Evolutionary conservation across 1,284 basidiomycete genomes (phyloP), one percentile per base, ranked within the genome.

Genomic region (Takashimella koratensis): DNA sequence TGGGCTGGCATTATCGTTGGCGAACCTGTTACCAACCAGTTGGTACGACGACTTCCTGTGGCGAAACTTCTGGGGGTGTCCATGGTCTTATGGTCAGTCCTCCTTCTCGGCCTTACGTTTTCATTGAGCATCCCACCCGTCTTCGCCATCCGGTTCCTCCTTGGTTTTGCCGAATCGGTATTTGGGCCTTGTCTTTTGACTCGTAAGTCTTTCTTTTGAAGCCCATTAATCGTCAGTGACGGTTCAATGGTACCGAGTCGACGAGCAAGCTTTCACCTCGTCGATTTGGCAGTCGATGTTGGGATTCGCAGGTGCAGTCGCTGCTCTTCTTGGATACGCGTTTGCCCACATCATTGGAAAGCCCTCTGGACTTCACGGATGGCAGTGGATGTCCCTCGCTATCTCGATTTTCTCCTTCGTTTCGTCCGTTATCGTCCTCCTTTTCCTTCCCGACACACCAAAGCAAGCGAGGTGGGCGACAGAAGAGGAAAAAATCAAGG

Each of bases 391-490:
- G 45, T 27, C 45, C 12, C 24, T 47, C 27, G 24, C 45, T 13
- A 36, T 47, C 8, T 23, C 45, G 11, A 12, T 47, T 5, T 27
- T 47, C 45, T 47, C 45, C 6, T 30, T 47, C 19, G 16, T 20
- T 11, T 22, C 30, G 11, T 30, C 40, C 58, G 56, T 55, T 36
- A 19, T 64, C 47, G 59, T 65, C 4, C 51, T 57, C 23, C 20
- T 66, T 23, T 51, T 65, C 43, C 52, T 72, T 3, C 70, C 68
- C 41, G 68, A 68, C 53, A 41, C 52, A 10, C 64, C 64, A 0
- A 50, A 54, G 3, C 20, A 53, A 41, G 68, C 66, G 4, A 56
- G 64, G 22, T 72, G 67, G 63, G 61, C 66, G 3, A 57, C 16
- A 24, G 30, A 49, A 4, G 48, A 57, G 6, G 62, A 68, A n/a